phyloP scores from a whole-genome alignment of 805 yeast genomes.

The Lipomyces chichibuensis region DNA sequence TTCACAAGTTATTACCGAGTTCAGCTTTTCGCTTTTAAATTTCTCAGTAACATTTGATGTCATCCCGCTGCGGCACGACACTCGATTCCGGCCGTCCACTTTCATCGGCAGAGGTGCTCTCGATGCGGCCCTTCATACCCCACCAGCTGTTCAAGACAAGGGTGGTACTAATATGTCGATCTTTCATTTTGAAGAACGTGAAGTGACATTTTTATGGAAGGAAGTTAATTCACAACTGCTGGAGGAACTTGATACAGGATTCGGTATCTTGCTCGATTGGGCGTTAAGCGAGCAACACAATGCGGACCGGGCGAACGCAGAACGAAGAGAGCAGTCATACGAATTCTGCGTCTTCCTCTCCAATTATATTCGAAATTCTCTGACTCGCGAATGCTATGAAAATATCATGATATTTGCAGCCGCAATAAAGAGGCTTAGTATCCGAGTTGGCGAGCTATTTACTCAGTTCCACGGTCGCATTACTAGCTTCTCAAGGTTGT shows the following conservation, averaged over 20 bases:
- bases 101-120: slow-evolving; percentile 31
- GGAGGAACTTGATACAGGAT: slow-evolving; percentile 20
- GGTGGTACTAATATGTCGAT: not conserved
- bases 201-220: slow-evolving; percentile 16
- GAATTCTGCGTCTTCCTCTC: slow-evolving; percentile 23
- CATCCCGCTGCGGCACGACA: slow-evolving; percentile 24
- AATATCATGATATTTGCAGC: slow-evolving; percentile 17
- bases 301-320: slow-evolving; percentile 1
- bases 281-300: slow-evolving; percentile 30
- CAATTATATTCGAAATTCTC: slow-evolving; percentile 9
- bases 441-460: slow-evolving; percentile 25
- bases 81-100: slow-evolving; percentile 22
- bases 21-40: slow-evolving; percentile 21
- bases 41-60: slow-evolving; percentile 34
- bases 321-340: slow-evolving; percentile 20
- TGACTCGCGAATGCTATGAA: slow-evolving; percentile 13
- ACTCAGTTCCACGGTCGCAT: slow-evolving; percentile 30
- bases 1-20: slow-evolving; percentile 15
- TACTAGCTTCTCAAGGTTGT: slow-evolving; percentile 16
- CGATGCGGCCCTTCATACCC: slow-evolving; percentile 15
- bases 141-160: not conserved
- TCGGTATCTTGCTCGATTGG: slow-evolving; percentile 21
- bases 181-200: slow-evolving; percentile 8
- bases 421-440: slow-evolving; percentile 18
- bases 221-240: slow-evolving; percentile 1